phyloP scores from a whole-genome alignment of 176 grass and related monocot species.

The Oryza coarctata region DNA sequence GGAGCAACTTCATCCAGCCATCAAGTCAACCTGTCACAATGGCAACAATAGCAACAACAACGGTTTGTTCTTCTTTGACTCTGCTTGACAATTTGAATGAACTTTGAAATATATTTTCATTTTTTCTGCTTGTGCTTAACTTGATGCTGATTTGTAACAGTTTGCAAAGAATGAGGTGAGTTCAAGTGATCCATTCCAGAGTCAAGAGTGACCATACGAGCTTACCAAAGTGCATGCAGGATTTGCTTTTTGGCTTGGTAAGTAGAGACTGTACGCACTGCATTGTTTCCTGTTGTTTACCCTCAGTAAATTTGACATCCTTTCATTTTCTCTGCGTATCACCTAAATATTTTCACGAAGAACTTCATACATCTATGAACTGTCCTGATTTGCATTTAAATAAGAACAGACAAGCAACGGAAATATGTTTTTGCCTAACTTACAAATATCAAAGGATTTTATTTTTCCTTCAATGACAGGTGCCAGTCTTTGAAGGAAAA shows the following conservation, averaged over 20 bases:
- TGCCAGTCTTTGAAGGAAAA: not conserved
- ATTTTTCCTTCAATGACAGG: not conserved
- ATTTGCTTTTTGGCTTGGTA: constrained; percentile 31
- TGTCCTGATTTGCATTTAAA: not conserved
- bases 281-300: constrained; percentile 4
- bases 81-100: constrained; percentile 18
- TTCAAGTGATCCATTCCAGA: constrained; percentile 79
- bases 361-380: not conserved
- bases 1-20: constrained; percentile 85
- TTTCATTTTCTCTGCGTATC: not conserved
- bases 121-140: constrained; percentile 29
- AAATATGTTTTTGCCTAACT: not conserved
- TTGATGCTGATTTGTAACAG: constrained; percentile 44
- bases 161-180: constrained; percentile 86
- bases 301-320: not conserved
- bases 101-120: not conserved
- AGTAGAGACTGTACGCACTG: constrained; percentile 13
- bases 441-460: not conserved
- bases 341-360: not conserved
- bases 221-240: constrained; percentile 14
- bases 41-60: constrained; percentile 57
- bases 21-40: constrained; percentile 65
- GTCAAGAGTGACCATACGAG: constrained; percentile 55
- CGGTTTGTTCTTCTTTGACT: constrained; percentile 39
- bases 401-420: not conserved